Evolutionary conservation across 2,329 filamentous ascomycete genomes (phyloP).

Genomic region (Aspergillus awamori): DNA sequence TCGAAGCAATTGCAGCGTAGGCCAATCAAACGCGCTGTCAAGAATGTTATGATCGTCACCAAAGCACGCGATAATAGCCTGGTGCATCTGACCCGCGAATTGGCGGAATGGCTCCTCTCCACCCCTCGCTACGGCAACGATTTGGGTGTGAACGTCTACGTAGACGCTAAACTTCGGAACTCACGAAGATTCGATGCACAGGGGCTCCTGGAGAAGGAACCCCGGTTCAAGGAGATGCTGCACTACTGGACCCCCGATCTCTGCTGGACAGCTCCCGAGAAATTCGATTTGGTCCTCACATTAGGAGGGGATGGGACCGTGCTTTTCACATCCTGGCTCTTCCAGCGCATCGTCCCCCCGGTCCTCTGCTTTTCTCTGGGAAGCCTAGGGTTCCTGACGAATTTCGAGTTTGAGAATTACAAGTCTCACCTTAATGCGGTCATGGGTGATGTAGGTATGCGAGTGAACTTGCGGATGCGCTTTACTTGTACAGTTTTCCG

Average conservation of each 20-base stretch:
- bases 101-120: conserved; percentile 82
- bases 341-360: conserved; percentile 91
- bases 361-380: conserved; percentile 90
- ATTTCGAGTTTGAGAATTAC: conserved; percentile 92
- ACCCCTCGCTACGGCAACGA: conserved; percentile 89
- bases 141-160: conserved; percentile 93
- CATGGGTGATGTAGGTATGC: conserved; percentile 95
- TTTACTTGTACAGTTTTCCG: conserved; percentile 98
- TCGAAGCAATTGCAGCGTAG: conserved; percentile 91
- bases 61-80: conserved; percentile 95
- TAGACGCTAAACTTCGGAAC: conserved; percentile 89
- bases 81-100: conserved; percentile 82
- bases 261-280: conserved; percentile 90
- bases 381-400: conserved; percentile 92
- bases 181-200: conserved; percentile 85
- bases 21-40: conserved; percentile 87
- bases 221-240: conserved; percentile 79
- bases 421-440: conserved; percentile 82
- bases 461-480: conserved; percentile 95
- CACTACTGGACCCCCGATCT: conserved; percentile 96
- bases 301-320: conserved; percentile 96
- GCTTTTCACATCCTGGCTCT: conserved; percentile 93
- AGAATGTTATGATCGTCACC: conserved; percentile 97
- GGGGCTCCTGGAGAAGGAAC: conserved; percentile 71
- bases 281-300: conserved; percentile 92